phyloP scores from a whole-genome alignment of 768 basidiomycete species.

The Leucogyrophana mollusca region DNA sequence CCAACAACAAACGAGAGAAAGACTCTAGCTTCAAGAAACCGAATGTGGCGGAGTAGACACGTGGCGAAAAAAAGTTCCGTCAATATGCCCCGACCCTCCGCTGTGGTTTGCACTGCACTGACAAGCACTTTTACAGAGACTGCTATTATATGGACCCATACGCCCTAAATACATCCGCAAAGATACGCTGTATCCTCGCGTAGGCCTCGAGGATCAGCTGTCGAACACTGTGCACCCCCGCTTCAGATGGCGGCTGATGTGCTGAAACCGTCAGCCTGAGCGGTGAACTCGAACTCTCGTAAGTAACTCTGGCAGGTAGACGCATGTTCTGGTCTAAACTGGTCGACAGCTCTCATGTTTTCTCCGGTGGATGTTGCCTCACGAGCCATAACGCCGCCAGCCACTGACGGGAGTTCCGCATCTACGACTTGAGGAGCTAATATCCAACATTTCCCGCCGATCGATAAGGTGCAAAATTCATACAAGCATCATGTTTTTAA shows the following conservation, averaged over 20 bases:
- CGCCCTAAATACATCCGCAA: too few relatives aligned
- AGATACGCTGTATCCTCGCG: neutral
- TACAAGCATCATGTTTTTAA: slow-evolving; percentile 24
- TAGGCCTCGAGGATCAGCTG: slow-evolving; percentile 25
- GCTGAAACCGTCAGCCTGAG: slow-evolving; percentile 8
- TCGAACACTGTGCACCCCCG: too few relatives aligned
- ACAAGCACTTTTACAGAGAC: too few relatives aligned
- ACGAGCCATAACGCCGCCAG: slow-evolving; percentile 3
- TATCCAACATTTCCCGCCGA: slow-evolving; percentile 5
- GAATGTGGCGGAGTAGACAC: slow-evolving; percentile 15
- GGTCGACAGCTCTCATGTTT: neutral
- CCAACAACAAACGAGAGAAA: slow-evolving; percentile 13
- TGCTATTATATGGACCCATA: slow-evolving; percentile 22
- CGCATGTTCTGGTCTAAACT: slow-evolving; percentile 6
- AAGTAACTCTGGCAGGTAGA: slow-evolving; percentile 7
- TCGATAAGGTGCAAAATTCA: slow-evolving; percentile 23
- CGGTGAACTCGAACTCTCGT: slow-evolving; percentile 6
- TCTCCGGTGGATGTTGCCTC: neutral
- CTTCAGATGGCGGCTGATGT: too few relatives aligned
- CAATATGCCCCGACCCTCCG: too few relatives aligned
- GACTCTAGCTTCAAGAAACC: slow-evolving; percentile 10
- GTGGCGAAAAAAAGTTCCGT: slow-evolving; percentile 8
- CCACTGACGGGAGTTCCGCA: neutral
- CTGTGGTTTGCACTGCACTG: too few relatives aligned
- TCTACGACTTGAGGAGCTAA: neutral